Percentiles rank a stretch among this genome's conserved stretches.
Conservation (phyloP, 768 basidiomycete genomes). For the Boletellus ananiceps region DNA sequence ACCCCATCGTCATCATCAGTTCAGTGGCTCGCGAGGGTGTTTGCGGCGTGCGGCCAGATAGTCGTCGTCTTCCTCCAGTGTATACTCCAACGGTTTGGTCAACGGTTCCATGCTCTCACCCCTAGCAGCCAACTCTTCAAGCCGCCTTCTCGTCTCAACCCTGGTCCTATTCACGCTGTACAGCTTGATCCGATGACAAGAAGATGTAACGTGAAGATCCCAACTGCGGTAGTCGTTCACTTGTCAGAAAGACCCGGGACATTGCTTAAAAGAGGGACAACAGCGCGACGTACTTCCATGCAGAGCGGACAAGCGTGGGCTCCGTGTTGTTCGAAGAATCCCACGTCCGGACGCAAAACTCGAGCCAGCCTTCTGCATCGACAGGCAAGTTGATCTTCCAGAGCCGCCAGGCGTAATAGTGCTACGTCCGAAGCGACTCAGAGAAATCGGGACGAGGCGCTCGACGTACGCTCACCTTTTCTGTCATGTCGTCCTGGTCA, state of each 20-base stretch:
- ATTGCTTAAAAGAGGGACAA: neutral
- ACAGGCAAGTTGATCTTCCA: constrained; percentile 50
- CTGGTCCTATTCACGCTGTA: constrained; percentile 46
- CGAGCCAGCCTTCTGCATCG: constrained; percentile 53
- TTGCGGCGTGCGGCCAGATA: constrained; percentile 2
- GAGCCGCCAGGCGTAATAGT: constrained; percentile 52
- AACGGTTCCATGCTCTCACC: constrained; percentile 30
- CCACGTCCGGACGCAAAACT: constrained; percentile 53
- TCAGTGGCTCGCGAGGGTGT: constrained; percentile 9
- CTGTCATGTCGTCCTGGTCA: constrained; percentile 13
- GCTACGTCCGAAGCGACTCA: constrained; percentile 24
- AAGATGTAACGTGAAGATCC: constrained; percentile 52
- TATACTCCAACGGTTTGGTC: constrained; percentile 6
- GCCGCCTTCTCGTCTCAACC: constrained; percentile 40
- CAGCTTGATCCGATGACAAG: constrained; percentile 49
- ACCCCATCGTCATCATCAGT: neutral
- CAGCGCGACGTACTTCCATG: constrained; percentile 44
- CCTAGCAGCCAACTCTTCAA: constrained; percentile 36
- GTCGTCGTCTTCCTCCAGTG: constrained; percentile 7
- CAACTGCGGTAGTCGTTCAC: constrained; percentile 30
- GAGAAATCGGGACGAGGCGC: neutral
- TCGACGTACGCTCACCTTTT: constrained; percentile 4
- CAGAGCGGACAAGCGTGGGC: constrained; percentile 50
- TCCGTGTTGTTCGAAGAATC: constrained; percentile 57
- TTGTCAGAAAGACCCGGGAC: neutral